Evolutionary conservation across 2,329 filamentous ascomycete species (phyloP).

Genomic region (Thielaviopsis musarum): DNA sequence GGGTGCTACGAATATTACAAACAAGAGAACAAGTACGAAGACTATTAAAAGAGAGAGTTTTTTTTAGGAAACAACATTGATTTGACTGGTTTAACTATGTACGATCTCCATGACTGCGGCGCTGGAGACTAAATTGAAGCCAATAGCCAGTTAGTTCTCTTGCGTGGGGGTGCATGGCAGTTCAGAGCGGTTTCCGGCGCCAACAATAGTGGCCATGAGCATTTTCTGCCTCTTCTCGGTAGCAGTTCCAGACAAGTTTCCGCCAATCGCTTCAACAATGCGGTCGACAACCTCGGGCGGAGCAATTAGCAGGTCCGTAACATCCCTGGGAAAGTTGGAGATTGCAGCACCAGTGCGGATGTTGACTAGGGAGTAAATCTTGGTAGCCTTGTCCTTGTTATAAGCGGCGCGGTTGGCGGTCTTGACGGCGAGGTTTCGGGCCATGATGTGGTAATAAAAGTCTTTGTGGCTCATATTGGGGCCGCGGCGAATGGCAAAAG

Average conservation of each 20-base stretch:
- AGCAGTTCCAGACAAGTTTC: not conserved
- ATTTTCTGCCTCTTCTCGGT: constrained; percentile 1
- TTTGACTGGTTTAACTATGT: no score
- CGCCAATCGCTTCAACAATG: not conserved
- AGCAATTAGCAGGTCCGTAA: not conserved
- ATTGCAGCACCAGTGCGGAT: not conserved
- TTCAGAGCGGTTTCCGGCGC: not conserved
- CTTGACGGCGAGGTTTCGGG: constrained; percentile 2
- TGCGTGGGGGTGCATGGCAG: no score
- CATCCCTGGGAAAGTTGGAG: not conserved
- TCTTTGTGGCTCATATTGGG: not conserved
- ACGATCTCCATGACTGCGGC: no score
- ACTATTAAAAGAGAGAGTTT: no score
- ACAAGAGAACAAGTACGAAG: no score
- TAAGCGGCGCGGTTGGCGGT: constrained; percentile 6
- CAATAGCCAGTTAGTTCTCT: no score
- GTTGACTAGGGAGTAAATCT: constrained; percentile 2
- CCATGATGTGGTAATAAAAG: not conserved
- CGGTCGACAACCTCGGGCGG: not conserved
- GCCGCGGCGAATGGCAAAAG: not conserved
- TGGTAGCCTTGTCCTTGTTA: constrained; percentile 2
- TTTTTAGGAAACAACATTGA: no score
- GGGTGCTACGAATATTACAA: no score
- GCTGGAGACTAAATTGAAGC: no score
- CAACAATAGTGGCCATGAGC: constrained; percentile 1